Conservation (phyloP, 2,329 filamentous ascomycete genomes). For the Reticulascus tulasneorum region DNA sequence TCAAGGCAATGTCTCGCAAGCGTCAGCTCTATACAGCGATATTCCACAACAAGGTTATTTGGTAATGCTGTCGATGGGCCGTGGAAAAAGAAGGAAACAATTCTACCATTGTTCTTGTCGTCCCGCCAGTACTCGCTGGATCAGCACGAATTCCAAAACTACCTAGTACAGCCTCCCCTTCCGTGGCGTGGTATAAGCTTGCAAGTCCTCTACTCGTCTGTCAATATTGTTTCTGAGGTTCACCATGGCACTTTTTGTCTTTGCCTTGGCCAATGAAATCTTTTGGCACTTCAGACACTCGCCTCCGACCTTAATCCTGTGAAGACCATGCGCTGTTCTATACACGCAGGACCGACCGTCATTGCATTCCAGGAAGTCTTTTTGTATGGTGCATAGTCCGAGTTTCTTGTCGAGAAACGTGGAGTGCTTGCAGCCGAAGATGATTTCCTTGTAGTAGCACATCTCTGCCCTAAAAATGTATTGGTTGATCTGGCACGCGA, state of each 20-base stretch:
- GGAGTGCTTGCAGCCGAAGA: slow-evolving; percentile 17
- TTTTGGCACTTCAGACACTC: slow-evolving; percentile 8
- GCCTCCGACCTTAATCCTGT: slow-evolving; percentile 1
- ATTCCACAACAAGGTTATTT: too few relatives aligned
- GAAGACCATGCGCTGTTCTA: slow-evolving; percentile 3
- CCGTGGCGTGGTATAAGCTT: too few relatives aligned
- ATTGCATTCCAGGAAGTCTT: slow-evolving; percentile 3
- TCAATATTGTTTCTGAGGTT: slow-evolving; percentile 1
- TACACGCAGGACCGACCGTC: background rate
- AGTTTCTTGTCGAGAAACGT: slow-evolving; percentile 8
- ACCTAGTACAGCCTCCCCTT: too few relatives aligned
- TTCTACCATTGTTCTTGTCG: too few relatives aligned
- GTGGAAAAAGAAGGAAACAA: too few relatives aligned
- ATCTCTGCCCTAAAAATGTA: slow-evolving; percentile 6
- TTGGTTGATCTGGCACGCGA: background rate
- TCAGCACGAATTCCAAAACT: too few relatives aligned
- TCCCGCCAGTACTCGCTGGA: too few relatives aligned
- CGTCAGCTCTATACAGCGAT: too few relatives aligned
- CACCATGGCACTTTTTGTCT: slow-evolving; percentile 1
- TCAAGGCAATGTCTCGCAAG: too few relatives aligned
- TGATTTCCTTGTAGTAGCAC: slow-evolving; percentile 16
- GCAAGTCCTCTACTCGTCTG: background rate
- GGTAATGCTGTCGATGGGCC: too few relatives aligned
- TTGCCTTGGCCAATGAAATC: slow-evolving; percentile 1
- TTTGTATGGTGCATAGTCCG: slow-evolving; percentile 3